Conservation (phyloP, 768 basidiomycete genomes). For the Macrolepiota albuminosa region DNA sequence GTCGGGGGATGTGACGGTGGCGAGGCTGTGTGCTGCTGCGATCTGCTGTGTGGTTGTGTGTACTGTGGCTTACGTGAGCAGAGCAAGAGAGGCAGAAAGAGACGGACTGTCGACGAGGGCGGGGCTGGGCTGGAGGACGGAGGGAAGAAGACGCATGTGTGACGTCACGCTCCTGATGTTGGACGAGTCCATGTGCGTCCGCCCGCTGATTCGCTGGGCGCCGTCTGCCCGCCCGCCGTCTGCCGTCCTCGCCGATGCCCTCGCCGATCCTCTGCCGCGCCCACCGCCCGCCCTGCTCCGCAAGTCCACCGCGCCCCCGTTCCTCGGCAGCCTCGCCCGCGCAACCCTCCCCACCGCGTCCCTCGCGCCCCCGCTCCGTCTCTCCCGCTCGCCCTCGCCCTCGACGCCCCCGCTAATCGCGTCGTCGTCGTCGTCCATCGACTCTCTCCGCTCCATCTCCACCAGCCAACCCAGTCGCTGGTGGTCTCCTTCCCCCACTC, state of each 20-base stretch:
- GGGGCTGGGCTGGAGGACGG: conserved; percentile 48
- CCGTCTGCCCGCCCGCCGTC: background rate
- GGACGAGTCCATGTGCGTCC: background rate
- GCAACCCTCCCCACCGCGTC: conserved; percentile 61
- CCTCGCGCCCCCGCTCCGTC: conserved; percentile 37
- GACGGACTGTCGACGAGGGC: conserved; percentile 49
- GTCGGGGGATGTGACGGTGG: conserved; percentile 57
- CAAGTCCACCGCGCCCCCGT: conserved; percentile 34
- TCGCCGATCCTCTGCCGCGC: conserved; percentile 36
- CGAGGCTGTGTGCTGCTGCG: conserved; percentile 37
- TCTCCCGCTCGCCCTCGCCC: conserved; percentile 19
- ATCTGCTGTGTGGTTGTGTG: conserved; percentile 53
- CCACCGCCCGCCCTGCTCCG: conserved; percentile 35
- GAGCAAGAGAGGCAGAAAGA: background rate
- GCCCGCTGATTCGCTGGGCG: no score
- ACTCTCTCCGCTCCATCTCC: conserved; percentile 47
- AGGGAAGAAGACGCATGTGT: conserved; percentile 28
- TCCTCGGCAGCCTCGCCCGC: conserved; percentile 51
- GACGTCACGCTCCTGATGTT: conserved; percentile 26
- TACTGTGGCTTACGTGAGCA: conserved; percentile 26
- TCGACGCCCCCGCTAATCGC: conserved; percentile 28
- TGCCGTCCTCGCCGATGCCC: conserved; percentile 30
- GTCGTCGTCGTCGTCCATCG: conserved; percentile 44
- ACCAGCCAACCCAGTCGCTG: conserved; percentile 25
- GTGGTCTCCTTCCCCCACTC: conserved; percentile 43